Evolutionary conservation across 345 rosid species (phyloP).

Genomic region (Eucalyptus marginata): DNA sequence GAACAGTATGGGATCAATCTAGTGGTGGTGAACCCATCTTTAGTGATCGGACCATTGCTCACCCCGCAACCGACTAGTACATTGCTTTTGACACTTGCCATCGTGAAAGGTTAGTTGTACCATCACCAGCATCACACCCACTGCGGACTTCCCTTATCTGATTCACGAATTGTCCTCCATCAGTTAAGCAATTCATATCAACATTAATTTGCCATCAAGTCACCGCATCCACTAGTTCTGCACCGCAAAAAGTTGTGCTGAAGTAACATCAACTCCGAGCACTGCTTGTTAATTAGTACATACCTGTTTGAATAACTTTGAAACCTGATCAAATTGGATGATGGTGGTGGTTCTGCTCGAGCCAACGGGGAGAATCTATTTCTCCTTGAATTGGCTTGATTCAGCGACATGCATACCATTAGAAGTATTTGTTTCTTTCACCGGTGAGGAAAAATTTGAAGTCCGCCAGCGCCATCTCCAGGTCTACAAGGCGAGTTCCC

Average conservation of each 20-base stretch:
- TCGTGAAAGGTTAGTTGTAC: constrained; percentile 39
- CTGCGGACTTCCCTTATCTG: not conserved
- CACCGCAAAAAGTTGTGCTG: not conserved
- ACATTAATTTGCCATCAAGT: not conserved
- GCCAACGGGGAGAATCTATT: not conserved
- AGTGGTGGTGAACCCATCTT: constrained; percentile 78
- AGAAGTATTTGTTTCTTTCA: not conserved
- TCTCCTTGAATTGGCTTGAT: not conserved
- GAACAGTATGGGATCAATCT: constrained; percentile 52
- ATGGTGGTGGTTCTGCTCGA: not conserved
- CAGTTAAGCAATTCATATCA: not conserved
- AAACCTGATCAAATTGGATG: not conserved
- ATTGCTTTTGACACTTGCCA: constrained; percentile 33
- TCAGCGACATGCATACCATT: not conserved
- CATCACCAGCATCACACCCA: not conserved
- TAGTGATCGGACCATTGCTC: constrained; percentile 79
- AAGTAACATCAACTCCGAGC: not conserved
- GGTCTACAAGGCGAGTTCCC: constrained; percentile 63
- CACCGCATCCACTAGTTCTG: not conserved
- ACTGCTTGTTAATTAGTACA: not conserved
- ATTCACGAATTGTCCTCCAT: not conserved
- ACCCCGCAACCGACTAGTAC: constrained; percentile 81
- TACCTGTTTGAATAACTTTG: not conserved
- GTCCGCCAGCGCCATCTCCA: not conserved
- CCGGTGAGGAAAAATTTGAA: not conserved